Conservation (phyloP, 2,329 filamentous ascomycete species). For the Leptographium radiaticola region DNA sequence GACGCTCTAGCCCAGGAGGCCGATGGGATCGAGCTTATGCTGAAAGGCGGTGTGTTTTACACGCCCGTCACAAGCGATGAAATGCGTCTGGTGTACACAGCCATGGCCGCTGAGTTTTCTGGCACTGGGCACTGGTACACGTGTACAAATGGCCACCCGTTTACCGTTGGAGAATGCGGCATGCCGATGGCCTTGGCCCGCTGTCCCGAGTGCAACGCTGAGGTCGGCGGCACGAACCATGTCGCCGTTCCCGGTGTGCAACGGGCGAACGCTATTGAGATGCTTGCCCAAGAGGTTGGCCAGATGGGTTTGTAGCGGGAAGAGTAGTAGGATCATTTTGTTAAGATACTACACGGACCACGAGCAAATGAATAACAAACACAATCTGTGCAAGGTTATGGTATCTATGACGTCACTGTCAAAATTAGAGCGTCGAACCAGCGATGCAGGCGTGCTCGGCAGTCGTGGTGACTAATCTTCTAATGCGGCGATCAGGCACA, state of each 20-base stretch:
- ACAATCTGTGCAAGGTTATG: too few relatives aligned
- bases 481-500: too few relatives aligned
- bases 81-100: constrained; percentile 32
- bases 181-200: constrained; percentile 47
- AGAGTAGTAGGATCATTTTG: neutral
- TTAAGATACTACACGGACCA: too few relatives aligned
- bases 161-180: constrained; percentile 53
- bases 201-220: constrained; percentile 49
- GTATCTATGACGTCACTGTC: too few relatives aligned
- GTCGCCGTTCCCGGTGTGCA: constrained; percentile 35
- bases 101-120: constrained; percentile 36
- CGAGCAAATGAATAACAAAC: too few relatives aligned
- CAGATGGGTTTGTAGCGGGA: neutral
- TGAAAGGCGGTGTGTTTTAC: constrained; percentile 18
- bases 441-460: too few relatives aligned
- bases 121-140: constrained; percentile 51
- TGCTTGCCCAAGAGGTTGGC: constrained; percentile 6
- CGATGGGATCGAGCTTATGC: neutral
- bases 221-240: constrained; percentile 43
- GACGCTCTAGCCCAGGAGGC: constrained; percentile 7
- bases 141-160: constrained; percentile 43
- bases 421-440: too few relatives aligned
- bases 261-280: constrained; percentile 35
- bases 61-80: constrained; percentile 34
- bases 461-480: too few relatives aligned